Base-by-base conservation (phyloP, 495 filamentous ascomycete genomes). In the Aspergillus bertholletiae region DNA sequence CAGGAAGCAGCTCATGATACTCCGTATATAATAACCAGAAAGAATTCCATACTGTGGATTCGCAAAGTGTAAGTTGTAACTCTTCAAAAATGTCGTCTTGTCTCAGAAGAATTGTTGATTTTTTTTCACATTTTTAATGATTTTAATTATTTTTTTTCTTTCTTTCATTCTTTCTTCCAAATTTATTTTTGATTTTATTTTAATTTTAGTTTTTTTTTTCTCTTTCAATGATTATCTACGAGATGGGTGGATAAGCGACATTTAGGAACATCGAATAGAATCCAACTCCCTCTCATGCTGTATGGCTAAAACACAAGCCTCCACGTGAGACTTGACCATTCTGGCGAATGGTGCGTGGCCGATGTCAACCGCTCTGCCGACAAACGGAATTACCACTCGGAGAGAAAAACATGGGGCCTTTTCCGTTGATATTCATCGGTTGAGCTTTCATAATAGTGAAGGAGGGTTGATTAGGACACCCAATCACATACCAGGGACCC, bases 351-450 rank as follows among this genome's bases (percentile, higher is more conserved):
- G 37, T 34, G 24, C 23, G 28, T 55, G 46, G 24, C 45, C 23
- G 49, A 30, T 32, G 45, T 46, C 47, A 49, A 35, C 23, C 24
- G 17, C 24, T 22, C 20, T 37, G 54, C 54, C 58, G 58, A 57
- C 15, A 40, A 46, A 45, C 58, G 58, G 58, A 54, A 44, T 30
- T 37, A 24, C 34, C n/a, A 24, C 41, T 59, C 52, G 45, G 37
- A 53, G 35, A 15, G 23, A 15, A 23, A 13, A 28, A 43, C 6
- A n/a, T 49, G 12, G 43, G n/a, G 20, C 40, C 49, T 45, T 5
- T 28, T 28, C 26, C 26, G 8, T 28, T 28, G 18, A 35, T 18
- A 32, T 12, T 40, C 26, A 35, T 8, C 26, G 17, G 12, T 24
- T 24, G 37, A 20, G 12, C 24, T 17, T 28, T 37, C 9, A 15